phyloP scores from a whole-genome alignment of 2,329 filamentous ascomycete species.

The Botrytis fragariae region DNA sequence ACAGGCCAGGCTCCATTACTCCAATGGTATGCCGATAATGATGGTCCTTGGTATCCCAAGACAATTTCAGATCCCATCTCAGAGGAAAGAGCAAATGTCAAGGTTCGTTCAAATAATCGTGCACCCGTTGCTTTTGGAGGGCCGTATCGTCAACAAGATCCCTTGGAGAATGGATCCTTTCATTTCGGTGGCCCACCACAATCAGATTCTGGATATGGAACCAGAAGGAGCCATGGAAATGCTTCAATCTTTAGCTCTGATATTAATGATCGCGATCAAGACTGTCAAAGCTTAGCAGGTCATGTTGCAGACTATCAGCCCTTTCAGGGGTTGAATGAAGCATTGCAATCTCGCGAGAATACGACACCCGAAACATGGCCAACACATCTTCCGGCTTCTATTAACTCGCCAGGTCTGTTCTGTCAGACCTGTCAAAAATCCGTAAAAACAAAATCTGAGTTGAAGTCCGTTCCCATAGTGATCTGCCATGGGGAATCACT shows the following conservation, averaged over 20 bases:
- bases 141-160: conserved; percentile 37
- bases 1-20: conserved; percentile 33
- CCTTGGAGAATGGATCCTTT: conserved; percentile 33
- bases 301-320: conserved; percentile 31
- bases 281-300: conserved; percentile 33
- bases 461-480: conserved; percentile 47
- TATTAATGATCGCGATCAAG: conserved; percentile 34
- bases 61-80: conserved; percentile 33
- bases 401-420: conserved; percentile 26
- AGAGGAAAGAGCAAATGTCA: conserved; percentile 29
- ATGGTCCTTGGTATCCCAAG: conserved; percentile 47
- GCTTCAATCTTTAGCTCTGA: conserved; percentile 37
- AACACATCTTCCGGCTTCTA: conserved; percentile 20
- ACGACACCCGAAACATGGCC: conserved; percentile 27
- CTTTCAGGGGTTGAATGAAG: conserved; percentile 28
- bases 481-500: conserved; percentile 23
- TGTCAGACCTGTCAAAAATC: conserved; percentile 44
- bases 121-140: conserved; percentile 27
- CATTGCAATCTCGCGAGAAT: conserved; percentile 26
- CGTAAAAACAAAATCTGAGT: conserved; percentile 53
- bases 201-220: conserved; percentile 41
- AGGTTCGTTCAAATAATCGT: conserved; percentile 30
- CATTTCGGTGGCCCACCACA: conserved; percentile 33
- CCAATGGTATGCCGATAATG: conserved; percentile 42
- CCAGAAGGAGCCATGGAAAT: conserved; percentile 36